Evolutionary conservation across 2,329 filamentous ascomycete species (phyloP), one percentile per base, ranked within the genome.

Genomic region (Periconia sp.): DNA sequence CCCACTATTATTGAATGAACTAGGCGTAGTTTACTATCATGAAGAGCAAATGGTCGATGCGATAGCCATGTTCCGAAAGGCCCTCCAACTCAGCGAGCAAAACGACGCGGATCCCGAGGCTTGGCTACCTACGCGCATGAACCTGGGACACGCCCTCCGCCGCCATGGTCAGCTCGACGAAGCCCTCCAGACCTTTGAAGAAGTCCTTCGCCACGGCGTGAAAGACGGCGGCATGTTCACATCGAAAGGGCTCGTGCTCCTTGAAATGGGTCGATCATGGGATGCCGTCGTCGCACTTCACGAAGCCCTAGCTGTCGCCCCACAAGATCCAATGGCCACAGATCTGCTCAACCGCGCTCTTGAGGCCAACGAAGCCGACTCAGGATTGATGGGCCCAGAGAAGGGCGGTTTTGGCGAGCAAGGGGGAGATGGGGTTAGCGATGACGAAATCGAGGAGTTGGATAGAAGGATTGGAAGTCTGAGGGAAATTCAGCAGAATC

Each of bases 21-120:
- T 97, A 73, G 95, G 92, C 4, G 86, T 97, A 4, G 91, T 96
- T n/a, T 86, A 90, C 54, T 99, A 96, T 65, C 91, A 97, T 66
- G 90, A 96, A 66, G 85, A 89, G 56, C 82, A 88, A 36, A 81
- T 90, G 5, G 79, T 84, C 46, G 85, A 88, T 17, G 90, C 94
- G 0, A 83, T 89, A 8, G 79, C 83, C 21, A 82, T 92, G 50
- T 97, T 99, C 68, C 79, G 79, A 6, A 82, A 85, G 48, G 89
- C 94, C 0, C 80, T 99, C 13, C 76, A 80, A 34, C 83, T 96
- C 39, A 88, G 91, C 2, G 81, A 85, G 4, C 86, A 92, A 25
- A 90, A 95, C 49, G 86, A 90, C 50, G 87, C 89, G 41, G 89
- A 95, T 49, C 84, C 89, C 0, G 81, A 84, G 34, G 88, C 92